Conservation (phyloP, 2,329 filamentous ascomycete species). For the Colletotrichum theobromicola region DNA sequence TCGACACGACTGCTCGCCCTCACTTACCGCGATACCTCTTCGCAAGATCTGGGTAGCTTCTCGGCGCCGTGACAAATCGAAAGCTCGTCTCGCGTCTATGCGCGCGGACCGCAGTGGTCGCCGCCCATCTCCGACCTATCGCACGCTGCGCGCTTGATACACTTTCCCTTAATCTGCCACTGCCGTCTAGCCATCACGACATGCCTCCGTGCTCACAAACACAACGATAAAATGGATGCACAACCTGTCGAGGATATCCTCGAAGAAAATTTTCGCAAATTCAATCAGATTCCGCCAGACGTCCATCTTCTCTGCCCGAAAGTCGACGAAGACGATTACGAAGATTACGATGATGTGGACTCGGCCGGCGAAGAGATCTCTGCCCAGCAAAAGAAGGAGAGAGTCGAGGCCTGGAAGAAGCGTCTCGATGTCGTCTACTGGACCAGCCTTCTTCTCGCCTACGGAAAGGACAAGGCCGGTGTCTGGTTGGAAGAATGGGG, state of each 20-base stretch:
- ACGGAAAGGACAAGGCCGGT: constrained; percentile 64
- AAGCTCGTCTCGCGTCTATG: neutral
- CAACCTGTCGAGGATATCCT: constrained; percentile 43
- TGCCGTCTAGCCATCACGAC: neutral
- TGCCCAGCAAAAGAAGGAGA: constrained; percentile 52
- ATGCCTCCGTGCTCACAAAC: neutral
- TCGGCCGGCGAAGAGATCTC: constrained; percentile 41
- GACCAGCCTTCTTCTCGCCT: constrained; percentile 72
- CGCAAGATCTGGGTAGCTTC: neutral
- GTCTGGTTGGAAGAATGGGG: constrained; percentile 66
- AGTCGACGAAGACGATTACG: constrained; percentile 64
- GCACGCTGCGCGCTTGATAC: neutral
- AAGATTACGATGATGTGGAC: constrained; percentile 66
- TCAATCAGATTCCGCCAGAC: constrained; percentile 48
- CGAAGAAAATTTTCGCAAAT: constrained; percentile 46
- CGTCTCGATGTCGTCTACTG: constrained; percentile 69
- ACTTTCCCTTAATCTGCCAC: neutral
- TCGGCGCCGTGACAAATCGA: neutral
- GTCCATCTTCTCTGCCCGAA: constrained; percentile 74
- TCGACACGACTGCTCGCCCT: neutral
- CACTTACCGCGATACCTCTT: neutral
- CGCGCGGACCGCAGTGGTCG: neutral
- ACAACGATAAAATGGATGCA: constrained; percentile 37
- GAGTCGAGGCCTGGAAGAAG: constrained; percentile 58
- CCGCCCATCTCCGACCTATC: neutral